phyloP scores from a whole-genome alignment of 345 rosid species.

The Mercurialis annua region DNA sequence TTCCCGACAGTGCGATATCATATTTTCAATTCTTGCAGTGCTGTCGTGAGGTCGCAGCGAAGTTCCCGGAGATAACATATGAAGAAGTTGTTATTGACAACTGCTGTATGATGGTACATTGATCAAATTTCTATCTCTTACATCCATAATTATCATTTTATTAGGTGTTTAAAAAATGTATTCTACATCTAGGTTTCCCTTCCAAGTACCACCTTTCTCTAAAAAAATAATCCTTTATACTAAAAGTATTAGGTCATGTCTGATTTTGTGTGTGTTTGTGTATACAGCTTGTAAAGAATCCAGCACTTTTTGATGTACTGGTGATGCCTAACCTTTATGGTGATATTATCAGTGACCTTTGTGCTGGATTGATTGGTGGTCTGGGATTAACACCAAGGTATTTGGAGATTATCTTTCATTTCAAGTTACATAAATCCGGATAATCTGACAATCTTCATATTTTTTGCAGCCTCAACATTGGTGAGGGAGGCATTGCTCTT shows the following conservation, averaged over 20 bases:
- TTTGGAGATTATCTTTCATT: slow-evolving; percentile 8
- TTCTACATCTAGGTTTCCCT: not conserved
- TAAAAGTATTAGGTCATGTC: not conserved
- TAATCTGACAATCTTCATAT: slow-evolving; percentile 16
- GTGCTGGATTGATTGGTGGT: slow-evolving; percentile 96
- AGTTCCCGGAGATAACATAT: slow-evolving; percentile 87
- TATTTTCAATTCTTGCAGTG: slow-evolving; percentile 48
- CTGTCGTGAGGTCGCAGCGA: slow-evolving; percentile 98
- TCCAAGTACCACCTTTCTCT: no score
- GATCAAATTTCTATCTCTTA: slow-evolving; percentile 1
- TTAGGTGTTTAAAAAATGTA: not conserved
- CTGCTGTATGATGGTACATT: slow-evolving; percentile 97
- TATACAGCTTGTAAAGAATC: slow-evolving; percentile 95
- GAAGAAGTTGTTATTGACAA: slow-evolving; percentile 99
- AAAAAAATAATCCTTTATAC: not conserved
- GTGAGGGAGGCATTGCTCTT: slow-evolving; percentile 96
- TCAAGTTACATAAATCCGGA: not conserved
- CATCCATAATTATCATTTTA: not conserved
- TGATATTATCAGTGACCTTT: slow-evolving; percentile 96
- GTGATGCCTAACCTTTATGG: slow-evolving; percentile 99
- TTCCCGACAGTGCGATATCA: not conserved
- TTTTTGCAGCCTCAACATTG: slow-evolving; percentile 87
- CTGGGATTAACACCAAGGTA: slow-evolving; percentile 99
- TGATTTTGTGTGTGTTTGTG: slow-evolving; percentile 16
- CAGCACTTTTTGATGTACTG: slow-evolving; percentile 92